These are phyloP conservation scores for Trichosporon sp. DNA, from an alignment of 1,284 basidiomycete species.

Conservation along the genomic window DNA sequence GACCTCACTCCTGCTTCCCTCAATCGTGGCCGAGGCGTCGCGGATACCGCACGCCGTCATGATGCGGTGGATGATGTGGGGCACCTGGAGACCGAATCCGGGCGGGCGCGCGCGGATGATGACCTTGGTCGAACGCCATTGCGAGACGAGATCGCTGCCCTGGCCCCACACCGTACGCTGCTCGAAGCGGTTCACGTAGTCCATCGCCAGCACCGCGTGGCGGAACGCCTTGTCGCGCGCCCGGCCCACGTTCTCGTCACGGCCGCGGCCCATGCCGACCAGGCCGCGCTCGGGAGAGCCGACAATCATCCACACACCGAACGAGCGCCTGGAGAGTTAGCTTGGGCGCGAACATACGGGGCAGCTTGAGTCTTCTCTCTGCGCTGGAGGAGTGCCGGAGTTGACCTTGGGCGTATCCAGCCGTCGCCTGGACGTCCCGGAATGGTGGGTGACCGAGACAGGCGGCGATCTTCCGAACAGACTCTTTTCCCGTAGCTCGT, in stretches of 20 bases:
- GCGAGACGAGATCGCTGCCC: conserved; percentile 69
- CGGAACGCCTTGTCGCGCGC: conserved; percentile 71
- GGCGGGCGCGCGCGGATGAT: conserved; percentile 85
- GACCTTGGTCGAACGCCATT: conserved; percentile 83
- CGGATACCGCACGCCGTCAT: conserved; percentile 91
- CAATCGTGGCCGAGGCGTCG: conserved; percentile 90
- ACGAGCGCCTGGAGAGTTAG: conserved; percentile 24
- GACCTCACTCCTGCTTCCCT: conserved; percentile 83
- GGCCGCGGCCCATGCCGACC: conserved; percentile 86
- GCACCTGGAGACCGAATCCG: conserved; percentile 86
- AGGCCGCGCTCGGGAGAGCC: conserved; percentile 84
- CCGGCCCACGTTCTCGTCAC: conserved; percentile 63
- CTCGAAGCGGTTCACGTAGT: conserved; percentile 86
- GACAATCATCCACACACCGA: conserved; percentile 66
- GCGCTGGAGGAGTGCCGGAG: too few species aligned
- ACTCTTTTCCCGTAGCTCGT: neutral
- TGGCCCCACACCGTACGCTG: conserved; percentile 78
- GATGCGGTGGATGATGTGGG: conserved; percentile 81
- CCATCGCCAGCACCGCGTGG: conserved; percentile 68
- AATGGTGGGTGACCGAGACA: too few species aligned
- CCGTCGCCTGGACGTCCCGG: too few species aligned
- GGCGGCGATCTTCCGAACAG: too few species aligned
- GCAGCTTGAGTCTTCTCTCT: too few species aligned
- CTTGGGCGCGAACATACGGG: neutral
- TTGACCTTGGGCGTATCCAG: too few species aligned